Conservation (phyloP, 2,329 filamentous ascomycete species). For the Sarocladiaceae sp. region DNA sequence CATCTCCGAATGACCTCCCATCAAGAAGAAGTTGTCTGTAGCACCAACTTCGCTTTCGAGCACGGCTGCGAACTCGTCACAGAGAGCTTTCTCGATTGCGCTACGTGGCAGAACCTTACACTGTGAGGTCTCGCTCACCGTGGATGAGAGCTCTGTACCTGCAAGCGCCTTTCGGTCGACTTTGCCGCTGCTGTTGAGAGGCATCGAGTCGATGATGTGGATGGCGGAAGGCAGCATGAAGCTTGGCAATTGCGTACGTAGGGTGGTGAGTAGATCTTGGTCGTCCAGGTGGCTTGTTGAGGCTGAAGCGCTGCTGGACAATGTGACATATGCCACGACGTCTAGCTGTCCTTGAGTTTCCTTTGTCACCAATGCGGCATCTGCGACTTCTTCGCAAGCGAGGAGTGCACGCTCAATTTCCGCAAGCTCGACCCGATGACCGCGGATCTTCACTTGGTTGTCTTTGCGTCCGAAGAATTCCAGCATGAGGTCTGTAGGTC, state of each 20-base stretch:
- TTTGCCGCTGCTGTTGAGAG: conserved; percentile 20
- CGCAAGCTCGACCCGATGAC: conserved; percentile 13
- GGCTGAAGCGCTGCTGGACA: neutral
- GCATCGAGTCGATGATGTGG: conserved; percentile 17
- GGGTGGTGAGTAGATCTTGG: neutral
- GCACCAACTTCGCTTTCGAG: conserved; percentile 10
- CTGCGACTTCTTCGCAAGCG: neutral
- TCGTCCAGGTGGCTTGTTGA: neutral
- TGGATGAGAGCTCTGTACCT: neutral
- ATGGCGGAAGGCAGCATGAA: conserved; percentile 22
- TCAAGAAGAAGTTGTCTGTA: conserved; percentile 14
- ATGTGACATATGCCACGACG: conserved; percentile 3
- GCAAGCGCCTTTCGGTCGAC: conserved; percentile 16
- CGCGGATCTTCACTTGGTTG: conserved; percentile 20
- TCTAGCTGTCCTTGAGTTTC: neutral
- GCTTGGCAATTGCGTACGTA: conserved; percentile 12
- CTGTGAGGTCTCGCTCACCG: neutral
- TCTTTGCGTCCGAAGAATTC: conserved; percentile 20
- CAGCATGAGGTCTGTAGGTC: conserved; percentile 17
- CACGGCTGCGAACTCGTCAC: conserved; percentile 9
- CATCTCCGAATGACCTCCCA: neutral
- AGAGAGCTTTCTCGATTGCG: conserved; percentile 6
- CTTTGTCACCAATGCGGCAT: neutral
- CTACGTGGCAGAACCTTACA: conserved; percentile 6
- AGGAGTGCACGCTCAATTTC: conserved; percentile 10